Evolutionary conservation across 2,329 filamentous ascomycete genomes (phyloP).

Genomic region (Sarocladiaceae sp.): DNA sequence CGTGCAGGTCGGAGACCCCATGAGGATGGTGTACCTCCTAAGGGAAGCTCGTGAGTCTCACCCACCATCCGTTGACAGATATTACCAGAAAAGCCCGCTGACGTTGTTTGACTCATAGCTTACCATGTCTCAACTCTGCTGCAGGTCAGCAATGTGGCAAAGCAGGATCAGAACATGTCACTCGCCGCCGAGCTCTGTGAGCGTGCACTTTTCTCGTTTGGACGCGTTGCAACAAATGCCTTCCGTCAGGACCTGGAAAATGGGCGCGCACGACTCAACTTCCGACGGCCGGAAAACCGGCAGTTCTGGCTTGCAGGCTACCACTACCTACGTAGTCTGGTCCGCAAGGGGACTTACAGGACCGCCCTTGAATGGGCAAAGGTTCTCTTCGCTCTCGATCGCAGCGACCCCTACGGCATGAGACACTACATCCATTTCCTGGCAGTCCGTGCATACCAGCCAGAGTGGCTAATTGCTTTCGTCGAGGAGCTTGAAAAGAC

Average conservation of each 20-base stretch:
- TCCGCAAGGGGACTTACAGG: constrained; percentile 88
- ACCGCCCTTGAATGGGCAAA: constrained; percentile 95
- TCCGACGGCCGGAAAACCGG: constrained; percentile 77
- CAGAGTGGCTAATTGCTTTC: constrained; percentile 71
- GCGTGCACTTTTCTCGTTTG: constrained; percentile 87
- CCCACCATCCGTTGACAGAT: neutral
- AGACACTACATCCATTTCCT: constrained; percentile 78
- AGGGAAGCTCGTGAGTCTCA: constrained; percentile 29
- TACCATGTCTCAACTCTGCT: constrained; percentile 94
- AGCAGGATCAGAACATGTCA: constrained; percentile 84
- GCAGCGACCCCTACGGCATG: constrained; percentile 78
- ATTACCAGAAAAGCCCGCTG: neutral
- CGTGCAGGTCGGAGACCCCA: constrained; percentile 80
- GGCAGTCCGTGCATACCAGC: constrained; percentile 75
- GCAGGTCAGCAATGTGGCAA: constrained; percentile 87
- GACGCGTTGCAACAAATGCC: constrained; percentile 78
- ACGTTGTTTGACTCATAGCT: constrained; percentile 34
- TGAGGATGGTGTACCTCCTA: constrained; percentile 74
- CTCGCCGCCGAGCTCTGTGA: constrained; percentile 85
- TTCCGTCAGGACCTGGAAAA: constrained; percentile 73
- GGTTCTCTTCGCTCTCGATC: constrained; percentile 71
- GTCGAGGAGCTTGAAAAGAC: constrained; percentile 40
- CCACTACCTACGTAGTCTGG: constrained; percentile 80
- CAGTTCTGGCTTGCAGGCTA: constrained; percentile 90
- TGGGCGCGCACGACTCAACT: constrained; percentile 78